Base-by-base conservation (phyloP, 73 alveolate species). In the Uronychia binucleata region DNA sequence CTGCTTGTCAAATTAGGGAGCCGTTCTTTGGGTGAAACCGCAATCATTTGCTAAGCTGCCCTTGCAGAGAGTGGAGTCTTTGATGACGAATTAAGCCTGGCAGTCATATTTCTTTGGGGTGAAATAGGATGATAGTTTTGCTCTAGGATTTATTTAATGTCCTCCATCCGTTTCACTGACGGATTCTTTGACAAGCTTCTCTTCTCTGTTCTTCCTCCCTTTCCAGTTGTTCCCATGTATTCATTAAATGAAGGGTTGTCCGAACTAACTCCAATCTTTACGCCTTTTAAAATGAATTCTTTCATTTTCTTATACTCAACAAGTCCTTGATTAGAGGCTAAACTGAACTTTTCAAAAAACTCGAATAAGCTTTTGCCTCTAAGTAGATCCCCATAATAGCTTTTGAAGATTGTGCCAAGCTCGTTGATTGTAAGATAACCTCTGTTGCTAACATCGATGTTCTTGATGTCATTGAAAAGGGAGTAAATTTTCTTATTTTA, bases 391-490 rank as follows among this genome's bases (percentile, higher is more conserved):
- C 60, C 59, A 33, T 60, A 58, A 57, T 82, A 82, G 0, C 67
- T 78, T 33, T 82, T 83, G 78, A 88, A 88, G 26, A 74, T 83
- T 31, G 33, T 82, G 60, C 67, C 34, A 0, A 88, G 79, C 57
- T 88, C 94, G 31, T 58, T 67, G 28, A 80, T 31, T 1, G 88
- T 58, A 5, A 88, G 77, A 59, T 74, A 88, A 1, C 94, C 94
- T 33, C 80, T 88, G 19, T 59, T 57, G 58, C 77, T 88, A 13
- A 46, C 59, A 77, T 88, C 94, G 0, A 79, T 57, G 58, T 77
- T 75, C 67, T 77, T 82, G 33, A 83, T 75, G 31, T 82, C 90
- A 32, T 79, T 82, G 34, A 75, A 81, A 1, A 88, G 67, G 26
- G 33, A 34, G 13, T 57, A 76, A 59, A 88, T 31, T 28, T 67